These are phyloP conservation scores for Trichopus zeylanicus DNA, from an alignment of 116 monocot genomes.

Conservation along the genomic window DNA sequence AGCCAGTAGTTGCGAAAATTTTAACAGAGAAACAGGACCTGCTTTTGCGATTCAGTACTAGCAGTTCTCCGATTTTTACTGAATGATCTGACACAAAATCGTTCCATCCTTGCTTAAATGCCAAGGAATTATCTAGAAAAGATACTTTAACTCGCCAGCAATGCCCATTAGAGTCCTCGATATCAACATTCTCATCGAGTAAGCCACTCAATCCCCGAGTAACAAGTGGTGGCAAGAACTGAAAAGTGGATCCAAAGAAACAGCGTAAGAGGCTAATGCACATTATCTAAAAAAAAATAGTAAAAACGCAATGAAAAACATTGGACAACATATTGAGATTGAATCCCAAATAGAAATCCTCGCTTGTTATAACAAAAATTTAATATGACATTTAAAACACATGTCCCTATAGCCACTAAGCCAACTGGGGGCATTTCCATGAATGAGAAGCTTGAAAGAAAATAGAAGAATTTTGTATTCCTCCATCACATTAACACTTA, in stretches of 20 bases:
- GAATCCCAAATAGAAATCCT: too few relatives aligned
- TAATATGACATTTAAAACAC: too few relatives aligned
- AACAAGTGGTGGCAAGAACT: conserved; percentile 32
- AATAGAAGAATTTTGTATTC: too few relatives aligned
- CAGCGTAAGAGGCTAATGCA: background rate
- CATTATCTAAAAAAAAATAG: background rate
- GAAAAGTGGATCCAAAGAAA: conserved; percentile 1
- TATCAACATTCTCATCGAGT: conserved; percentile 5
- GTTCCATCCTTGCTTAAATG: conserved; percentile 30
- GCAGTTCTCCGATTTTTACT: conserved; percentile 22
- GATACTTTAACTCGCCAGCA: conserved; percentile 18
- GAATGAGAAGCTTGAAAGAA: too few relatives aligned
- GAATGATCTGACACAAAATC: conserved; percentile 26
- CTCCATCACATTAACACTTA: too few relatives aligned
- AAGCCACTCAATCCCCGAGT: conserved; percentile 9
- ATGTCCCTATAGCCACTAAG: too few relatives aligned
- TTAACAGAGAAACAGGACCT: conserved; percentile 11
- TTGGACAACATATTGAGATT: background rate
- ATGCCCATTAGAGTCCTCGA: conserved; percentile 19
- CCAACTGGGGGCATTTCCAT: too few relatives aligned
- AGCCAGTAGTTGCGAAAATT: conserved; percentile 17
- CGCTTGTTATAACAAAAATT: too few relatives aligned
- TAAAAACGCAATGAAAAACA: background rate
- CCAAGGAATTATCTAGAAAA: conserved; percentile 18
- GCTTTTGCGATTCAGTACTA: conserved; percentile 14